Evolutionary conservation across 2,329 filamentous ascomycete genomes (phyloP), one percentile per base, ranked within the genome.

Genomic region (Alternaria incomplexa): DNA sequence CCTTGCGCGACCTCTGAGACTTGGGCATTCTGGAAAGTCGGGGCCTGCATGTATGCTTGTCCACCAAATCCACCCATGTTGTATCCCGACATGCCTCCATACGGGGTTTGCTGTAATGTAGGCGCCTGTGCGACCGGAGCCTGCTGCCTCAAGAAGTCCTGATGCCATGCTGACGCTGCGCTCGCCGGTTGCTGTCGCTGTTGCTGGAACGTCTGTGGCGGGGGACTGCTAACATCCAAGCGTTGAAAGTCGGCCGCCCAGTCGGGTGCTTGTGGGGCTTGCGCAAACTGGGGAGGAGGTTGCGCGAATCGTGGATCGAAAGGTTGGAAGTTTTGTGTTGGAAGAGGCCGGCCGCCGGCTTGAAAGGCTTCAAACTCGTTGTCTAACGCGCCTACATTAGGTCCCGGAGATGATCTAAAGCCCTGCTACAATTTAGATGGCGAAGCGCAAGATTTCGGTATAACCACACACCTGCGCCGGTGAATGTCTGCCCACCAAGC

Each of bases 301-400:
- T 81, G 56, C 65, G 81, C 72, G 68, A 81, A 76, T 40, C 82
- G 74, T 36, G 70, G 69, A 51, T 62, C 70, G 52, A 73, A 70
- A 52, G 77, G 75, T 56, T 79, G 78, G 64, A 81, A 76, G 58
- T 81, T 77, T 17, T 81, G 75, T 56, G 81, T 77, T 52, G 79
- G 75, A 12, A 74, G 75, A 43, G 78, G 69, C 25, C 77, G 75
- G 20, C 85, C 36, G 15, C 36, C 85, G 44, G 84, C 83, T 77
- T 91, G 89, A 68, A 93, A 93, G 48, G 89, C 88, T 67, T 90
- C 86, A 72, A 92, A 92, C 69, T 92, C 90, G 36, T 84, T 83
- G 70, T 92, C 89, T 59, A 91, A 75, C 5, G 84, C 78, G 52
- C 86, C 85, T 64, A 84, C 83, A 72, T 84, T 85, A 26, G 83